Evolutionary conservation across 768 basidiomycete genomes (phyloP).

Genomic region (Wakefieldia striispora): DNA sequence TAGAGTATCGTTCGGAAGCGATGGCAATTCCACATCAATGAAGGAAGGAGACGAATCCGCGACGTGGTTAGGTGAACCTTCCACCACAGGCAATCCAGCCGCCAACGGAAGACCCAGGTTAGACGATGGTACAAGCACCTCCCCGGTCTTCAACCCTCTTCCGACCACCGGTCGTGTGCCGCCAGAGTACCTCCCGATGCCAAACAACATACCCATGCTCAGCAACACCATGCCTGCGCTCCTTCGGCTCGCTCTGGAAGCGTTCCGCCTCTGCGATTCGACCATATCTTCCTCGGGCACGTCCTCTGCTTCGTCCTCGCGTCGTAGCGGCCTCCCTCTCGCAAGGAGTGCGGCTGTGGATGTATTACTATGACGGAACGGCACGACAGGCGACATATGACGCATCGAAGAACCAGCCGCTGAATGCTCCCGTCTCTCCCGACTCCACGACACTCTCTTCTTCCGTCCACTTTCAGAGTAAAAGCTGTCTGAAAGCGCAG

Average conservation of each 20-base stretch:
- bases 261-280: conserved; percentile 29
- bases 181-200: conserved; percentile 52
- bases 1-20: neutral
- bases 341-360: conserved; percentile 23
- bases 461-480: conserved; percentile 66
- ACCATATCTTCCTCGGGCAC: conserved; percentile 20
- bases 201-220: conserved; percentile 71
- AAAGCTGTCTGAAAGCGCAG: conserved; percentile 69
- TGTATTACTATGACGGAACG: conserved; percentile 29
- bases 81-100: conserved; percentile 11
- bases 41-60: neutral
- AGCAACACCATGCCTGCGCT: conserved; percentile 82
- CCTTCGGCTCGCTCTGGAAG: conserved; percentile 65
- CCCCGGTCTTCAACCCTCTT: conserved; percentile 40
- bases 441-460: conserved; percentile 69
- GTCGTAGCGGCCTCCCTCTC: conserved; percentile 47
- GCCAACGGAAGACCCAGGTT: neutral
- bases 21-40: conserved; percentile 21
- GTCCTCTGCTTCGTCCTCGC: conserved; percentile 32
- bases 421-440: conserved; percentile 56
- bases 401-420: conserved; percentile 43
- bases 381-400: conserved; percentile 33
- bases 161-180: conserved; percentile 27
- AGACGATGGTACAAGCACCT: conserved; percentile 39
- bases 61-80: conserved; percentile 11